Percentiles rank a stretch among this genome's conserved stretches.
Conservation (phyloP, 176 grass and related monocot species). For the Rhipidocladum racemiflorum region DNA sequence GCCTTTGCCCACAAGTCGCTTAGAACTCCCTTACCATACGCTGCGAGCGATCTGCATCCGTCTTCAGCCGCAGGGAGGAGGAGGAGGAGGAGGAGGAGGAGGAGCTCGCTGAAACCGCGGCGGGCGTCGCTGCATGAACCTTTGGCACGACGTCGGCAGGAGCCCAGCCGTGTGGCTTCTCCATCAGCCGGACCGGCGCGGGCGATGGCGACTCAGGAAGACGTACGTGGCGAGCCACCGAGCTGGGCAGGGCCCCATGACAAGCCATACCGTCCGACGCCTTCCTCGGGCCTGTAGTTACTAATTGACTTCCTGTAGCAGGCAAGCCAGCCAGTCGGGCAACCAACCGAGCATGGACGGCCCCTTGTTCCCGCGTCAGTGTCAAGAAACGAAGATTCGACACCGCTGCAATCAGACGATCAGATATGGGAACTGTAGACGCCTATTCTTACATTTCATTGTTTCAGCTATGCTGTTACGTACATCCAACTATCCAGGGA, state of each 20-base stretch:
- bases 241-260: slow-evolving; percentile 25
- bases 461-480: slow-evolving; percentile 5
- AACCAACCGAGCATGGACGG: background rate
- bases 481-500: no score
- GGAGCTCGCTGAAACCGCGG: background rate
- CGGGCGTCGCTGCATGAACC: background rate
- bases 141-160: background rate
- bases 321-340: slow-evolving; percentile 30
- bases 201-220: background rate
- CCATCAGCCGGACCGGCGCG: background rate
- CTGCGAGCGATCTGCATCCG: background rate
- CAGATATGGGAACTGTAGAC: background rate
- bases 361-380: background rate
- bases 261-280: slow-evolving; percentile 29
- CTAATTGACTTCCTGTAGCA: slow-evolving; percentile 13
- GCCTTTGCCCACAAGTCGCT: slow-evolving; percentile 19
- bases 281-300: slow-evolving; percentile 31
- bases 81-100: no score
- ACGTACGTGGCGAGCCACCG: background rate
- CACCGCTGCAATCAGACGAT: background rate
- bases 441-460: background rate
- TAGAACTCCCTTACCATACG: background rate
- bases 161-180: background rate
- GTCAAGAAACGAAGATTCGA: slow-evolving; percentile 11
- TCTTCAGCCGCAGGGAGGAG: background rate